A percentile compares a stretch with the other conserved stretches of the same genome.
phyloP scores from a whole-genome alignment of 768 basidiomycete species.

The Pluteus cervinus region DNA sequence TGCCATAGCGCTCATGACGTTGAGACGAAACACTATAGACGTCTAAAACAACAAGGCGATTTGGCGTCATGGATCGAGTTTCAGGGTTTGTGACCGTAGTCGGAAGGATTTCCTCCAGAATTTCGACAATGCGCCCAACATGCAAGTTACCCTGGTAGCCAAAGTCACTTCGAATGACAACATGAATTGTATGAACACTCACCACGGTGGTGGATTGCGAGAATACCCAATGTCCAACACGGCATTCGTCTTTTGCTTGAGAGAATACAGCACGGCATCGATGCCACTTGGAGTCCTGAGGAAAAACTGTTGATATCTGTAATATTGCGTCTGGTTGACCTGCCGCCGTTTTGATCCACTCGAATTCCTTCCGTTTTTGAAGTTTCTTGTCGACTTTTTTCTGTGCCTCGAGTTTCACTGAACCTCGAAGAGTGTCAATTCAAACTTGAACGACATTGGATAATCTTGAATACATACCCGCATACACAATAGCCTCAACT shows the following conservation, averaged over 20 bases:
- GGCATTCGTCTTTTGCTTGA: slow-evolving; percentile 15
- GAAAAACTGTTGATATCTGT: not conserved
- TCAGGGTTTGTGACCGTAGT: not conserved
- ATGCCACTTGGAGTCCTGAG: slow-evolving; percentile 9
- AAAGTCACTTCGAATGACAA: slow-evolving; percentile 7
- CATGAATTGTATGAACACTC: not conserved
- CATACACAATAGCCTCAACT: not conserved
- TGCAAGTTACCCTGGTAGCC: slow-evolving; percentile 2
- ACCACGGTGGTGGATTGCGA: slow-evolving; percentile 8
- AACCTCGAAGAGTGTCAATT: not conserved
- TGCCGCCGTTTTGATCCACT: slow-evolving; percentile 6
- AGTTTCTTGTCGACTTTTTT: slow-evolving; percentile 4
- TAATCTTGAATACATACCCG: slow-evolving; percentile 3
- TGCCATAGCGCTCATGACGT: slow-evolving; percentile 9
- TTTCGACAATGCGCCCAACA: slow-evolving; percentile 12
- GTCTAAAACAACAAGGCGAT: slow-evolving; percentile 12
- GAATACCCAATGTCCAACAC: slow-evolving; percentile 17
- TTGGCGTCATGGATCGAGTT: too few species aligned
- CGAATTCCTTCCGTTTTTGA: not conserved
- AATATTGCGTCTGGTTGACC: slow-evolving; percentile 8
- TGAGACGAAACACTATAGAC: slow-evolving; percentile 9
- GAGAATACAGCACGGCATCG: slow-evolving; percentile 12
- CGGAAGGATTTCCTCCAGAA: slow-evolving; percentile 7
- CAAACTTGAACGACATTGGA: slow-evolving; percentile 3
- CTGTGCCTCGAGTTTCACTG: slow-evolving; percentile 8